Conservation (phyloP, 306 rosid species). For the Benincasa hispida region DNA sequence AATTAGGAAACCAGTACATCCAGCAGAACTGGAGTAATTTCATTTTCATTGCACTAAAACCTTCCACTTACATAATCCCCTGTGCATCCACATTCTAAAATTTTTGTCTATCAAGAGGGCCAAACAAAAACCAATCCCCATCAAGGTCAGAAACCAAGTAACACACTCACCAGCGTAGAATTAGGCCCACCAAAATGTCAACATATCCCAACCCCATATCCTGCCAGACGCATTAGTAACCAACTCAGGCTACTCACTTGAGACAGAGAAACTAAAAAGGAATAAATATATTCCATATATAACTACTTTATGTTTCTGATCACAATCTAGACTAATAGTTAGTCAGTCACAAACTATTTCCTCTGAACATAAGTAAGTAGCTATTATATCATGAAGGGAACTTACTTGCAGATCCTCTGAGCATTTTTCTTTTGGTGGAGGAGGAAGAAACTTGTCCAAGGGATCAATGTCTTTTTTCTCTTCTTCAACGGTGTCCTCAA, state of each 20-base stretch:
- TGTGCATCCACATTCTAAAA: not conserved
- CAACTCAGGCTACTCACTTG: not conserved
- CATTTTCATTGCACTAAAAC: not conserved
- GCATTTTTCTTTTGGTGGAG: constrained; percentile 62
- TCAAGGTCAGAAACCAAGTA: not conserved
- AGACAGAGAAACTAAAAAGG: not conserved
- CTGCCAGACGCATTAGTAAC: not conserved
- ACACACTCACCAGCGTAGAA: not conserved
- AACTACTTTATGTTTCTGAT: not conserved
- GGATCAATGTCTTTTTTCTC: constrained; percentile 35
- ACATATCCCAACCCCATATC: not conserved
- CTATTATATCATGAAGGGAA: not conserved
- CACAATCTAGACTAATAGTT: not conserved
- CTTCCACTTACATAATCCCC: not conserved
- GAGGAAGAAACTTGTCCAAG: constrained; percentile 64
- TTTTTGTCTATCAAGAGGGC: not conserved
- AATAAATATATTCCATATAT: not conserved
- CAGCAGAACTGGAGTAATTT: not conserved
- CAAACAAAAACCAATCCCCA: not conserved
- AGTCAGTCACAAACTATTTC: not conserved
- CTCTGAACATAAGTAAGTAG: not conserved
- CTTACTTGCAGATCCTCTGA: constrained; percentile 80
- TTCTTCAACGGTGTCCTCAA: constrained; percentile 31
- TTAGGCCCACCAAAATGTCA: not conserved
- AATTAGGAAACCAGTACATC: not conserved